Conservation (phyloP, 352 stramenopile species). For the Globisporangium camurandrum region DNA sequence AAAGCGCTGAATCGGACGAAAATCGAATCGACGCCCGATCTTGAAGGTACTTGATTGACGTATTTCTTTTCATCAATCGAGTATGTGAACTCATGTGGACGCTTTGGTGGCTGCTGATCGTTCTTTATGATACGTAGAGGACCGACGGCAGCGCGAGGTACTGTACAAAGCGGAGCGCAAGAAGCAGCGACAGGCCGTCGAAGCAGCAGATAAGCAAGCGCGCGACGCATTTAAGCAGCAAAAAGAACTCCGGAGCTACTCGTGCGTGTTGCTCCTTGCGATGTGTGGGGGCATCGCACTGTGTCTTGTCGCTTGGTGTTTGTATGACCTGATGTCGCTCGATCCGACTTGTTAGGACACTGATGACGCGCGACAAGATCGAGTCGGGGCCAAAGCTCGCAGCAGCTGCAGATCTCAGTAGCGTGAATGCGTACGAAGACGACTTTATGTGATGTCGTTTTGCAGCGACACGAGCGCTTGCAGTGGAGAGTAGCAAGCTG, state of each 20-base stretch:
- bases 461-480: too few relatives aligned
- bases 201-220: conserved; percentile 38
- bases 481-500: too few relatives aligned
- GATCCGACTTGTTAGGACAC: conserved; percentile 24
- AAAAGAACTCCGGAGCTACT: conserved; percentile 71
- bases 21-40: conserved; percentile 54
- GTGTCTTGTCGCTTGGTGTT: neutral
- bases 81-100: neutral
- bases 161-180: conserved; percentile 71
- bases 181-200: conserved; percentile 50
- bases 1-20: conserved; percentile 88
- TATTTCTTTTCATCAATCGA: neutral
- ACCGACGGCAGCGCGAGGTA: conserved; percentile 48
- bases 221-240: conserved; percentile 60
- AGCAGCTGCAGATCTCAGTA: conserved; percentile 4
- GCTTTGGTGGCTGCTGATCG: neutral
- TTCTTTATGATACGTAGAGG: conserved; percentile 26
- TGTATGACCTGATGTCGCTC: neutral
- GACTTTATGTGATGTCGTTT: conserved; percentile 63
- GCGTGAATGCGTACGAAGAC: conserved; percentile 62
- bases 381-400: conserved; percentile 24
- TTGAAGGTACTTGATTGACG: conserved; percentile 44
- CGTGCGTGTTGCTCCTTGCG: conserved; percentile 27
- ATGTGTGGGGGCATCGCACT: too few relatives aligned
- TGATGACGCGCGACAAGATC: conserved; percentile 68